Evolutionary conservation across 163 green algal species (phyloP), one percentile per base, ranked within the genome.

Genomic region (Scenedesmus sp.): DNA sequence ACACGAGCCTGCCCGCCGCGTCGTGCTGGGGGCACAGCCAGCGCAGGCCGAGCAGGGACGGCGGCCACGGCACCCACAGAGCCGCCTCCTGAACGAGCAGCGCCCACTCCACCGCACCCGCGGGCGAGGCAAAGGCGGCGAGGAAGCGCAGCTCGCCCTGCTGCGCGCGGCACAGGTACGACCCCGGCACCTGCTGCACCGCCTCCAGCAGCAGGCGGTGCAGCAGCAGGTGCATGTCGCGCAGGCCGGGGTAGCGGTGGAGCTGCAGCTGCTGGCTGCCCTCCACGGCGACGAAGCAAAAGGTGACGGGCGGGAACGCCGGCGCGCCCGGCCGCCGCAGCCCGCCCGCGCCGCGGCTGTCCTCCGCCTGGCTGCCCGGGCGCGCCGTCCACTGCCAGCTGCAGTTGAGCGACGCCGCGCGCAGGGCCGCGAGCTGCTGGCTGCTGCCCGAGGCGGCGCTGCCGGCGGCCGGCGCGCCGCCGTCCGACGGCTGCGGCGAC

Each of bases 111-210:
- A 26, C 42, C 28, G 70, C 70, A 36, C 54, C 57, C 20, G 57
- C 24, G 26, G 70, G 56, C 6, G n/a, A 60, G 17, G 24, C n/a
- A 17, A 79, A 79, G 1, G 57, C 56, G 9, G 29, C 44, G n/a
- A 70, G 63, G 56, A 62, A 79, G 20, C 50, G 63, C 39, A 79
- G 70, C 39, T 79, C 70, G 1, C 57, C 56, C 4, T 60, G 36
- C 20, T 79, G 70, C 22, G 57, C 70, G 1, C 57, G 36, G 1
- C 33, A 29, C 3, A 79, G 70, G 70, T 79, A 79, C 54, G 36
- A 50, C 36, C 57, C 53, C 1, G 70, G 54, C 20, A 60, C 54
- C 7, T 13, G 14, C 47, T 56, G 47, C 47, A 17, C 47, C 17
- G 47, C 17, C 54, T 44, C 15, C 6, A 48, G 58, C 58, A 24